phyloP scores from a whole-genome alignment of 352 stramenopile genomes.

The Phytophthora aleatoria region DNA sequence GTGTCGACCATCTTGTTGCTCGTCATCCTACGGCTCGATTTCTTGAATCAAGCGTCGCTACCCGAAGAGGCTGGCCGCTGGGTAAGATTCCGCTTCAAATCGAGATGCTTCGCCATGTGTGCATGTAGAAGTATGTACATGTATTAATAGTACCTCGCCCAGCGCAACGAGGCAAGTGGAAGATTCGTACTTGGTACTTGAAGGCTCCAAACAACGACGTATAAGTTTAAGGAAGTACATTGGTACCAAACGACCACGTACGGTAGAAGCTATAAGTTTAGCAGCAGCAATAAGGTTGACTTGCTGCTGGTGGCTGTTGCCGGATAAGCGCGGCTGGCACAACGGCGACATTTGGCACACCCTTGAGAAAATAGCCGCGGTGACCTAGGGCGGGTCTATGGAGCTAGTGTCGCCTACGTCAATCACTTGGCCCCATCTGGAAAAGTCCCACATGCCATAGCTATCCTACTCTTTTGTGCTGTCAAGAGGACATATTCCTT shows the following conservation, averaged over 20 bases:
- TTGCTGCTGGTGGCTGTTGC: too few species aligned
- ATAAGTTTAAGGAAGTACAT: background rate
- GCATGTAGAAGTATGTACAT: too few species aligned
- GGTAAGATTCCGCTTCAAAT: slow-evolving; percentile 13
- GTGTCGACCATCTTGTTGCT: slow-evolving; percentile 16
- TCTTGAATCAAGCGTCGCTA: slow-evolving; percentile 15
- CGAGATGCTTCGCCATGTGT: background rate
- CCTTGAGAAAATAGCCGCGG: background rate
- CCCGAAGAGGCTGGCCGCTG: background rate
- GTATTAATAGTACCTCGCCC: background rate
- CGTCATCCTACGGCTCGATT: slow-evolving; percentile 13
- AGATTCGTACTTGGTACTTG: slow-evolving; percentile 8
- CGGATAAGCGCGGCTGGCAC: too few species aligned
- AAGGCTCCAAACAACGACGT: background rate
- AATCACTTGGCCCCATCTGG: background rate
- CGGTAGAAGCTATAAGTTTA: too few species aligned
- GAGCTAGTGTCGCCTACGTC: background rate
- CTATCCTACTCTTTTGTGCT: slow-evolving; percentile 2
- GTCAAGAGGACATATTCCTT: background rate
- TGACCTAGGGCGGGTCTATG: background rate
- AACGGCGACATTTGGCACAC: background rate
- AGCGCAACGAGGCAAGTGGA: slow-evolving; percentile 19
- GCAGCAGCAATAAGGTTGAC: too few species aligned
- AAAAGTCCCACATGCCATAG: background rate
- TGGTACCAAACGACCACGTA: too few species aligned